A percentile compares a stretch with the other conserved stretches of the same genome.
Evolutionary conservation across 2,329 filamentous ascomycete genomes (phyloP).

Genomic region (Aurifilum marmelostoma): DNA sequence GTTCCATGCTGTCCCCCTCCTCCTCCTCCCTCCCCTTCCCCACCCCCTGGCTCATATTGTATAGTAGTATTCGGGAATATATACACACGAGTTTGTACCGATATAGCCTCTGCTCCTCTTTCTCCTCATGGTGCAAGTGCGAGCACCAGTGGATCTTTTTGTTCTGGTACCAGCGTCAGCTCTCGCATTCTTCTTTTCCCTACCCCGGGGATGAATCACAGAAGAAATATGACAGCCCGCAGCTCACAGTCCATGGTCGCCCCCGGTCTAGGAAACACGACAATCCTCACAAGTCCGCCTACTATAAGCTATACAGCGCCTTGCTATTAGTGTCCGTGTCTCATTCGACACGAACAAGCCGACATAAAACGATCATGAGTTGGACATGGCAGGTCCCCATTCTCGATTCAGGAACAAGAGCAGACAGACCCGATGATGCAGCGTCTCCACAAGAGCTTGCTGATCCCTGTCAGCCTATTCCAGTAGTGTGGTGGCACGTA

Average conservation of each 20-base stretch:
- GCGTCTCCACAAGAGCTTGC: conserved; percentile 12
- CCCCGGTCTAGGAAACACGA: not conserved
- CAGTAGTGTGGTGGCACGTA: not conserved
- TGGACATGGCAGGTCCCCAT: not conserved
- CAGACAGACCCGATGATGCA: conserved; percentile 9
- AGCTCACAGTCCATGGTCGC: not conserved
- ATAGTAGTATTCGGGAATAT: not conserved
- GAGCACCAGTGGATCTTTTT: not conserved
- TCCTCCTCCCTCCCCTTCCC: not conserved
- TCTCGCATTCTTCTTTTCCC: not conserved
- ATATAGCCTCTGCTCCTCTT: conserved; percentile 15
- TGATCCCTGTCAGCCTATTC: conserved; percentile 3
- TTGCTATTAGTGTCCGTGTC: not conserved
- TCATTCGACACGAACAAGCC: not conserved
- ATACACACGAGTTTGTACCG: not conserved
- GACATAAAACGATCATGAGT: not conserved
- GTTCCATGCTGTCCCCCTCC: conserved; percentile 1
- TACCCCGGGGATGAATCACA: not conserved
- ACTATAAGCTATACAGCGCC: not conserved
- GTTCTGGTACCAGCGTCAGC: not conserved
- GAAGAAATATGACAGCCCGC: not conserved
- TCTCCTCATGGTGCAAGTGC: not conserved
- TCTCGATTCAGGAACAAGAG: conserved; percentile 11
- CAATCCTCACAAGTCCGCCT: not conserved
- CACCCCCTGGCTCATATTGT: not conserved